Base-by-base conservation (phyloP, 371 early-diverging fungal species). In the Mucor sp. region DNA sequence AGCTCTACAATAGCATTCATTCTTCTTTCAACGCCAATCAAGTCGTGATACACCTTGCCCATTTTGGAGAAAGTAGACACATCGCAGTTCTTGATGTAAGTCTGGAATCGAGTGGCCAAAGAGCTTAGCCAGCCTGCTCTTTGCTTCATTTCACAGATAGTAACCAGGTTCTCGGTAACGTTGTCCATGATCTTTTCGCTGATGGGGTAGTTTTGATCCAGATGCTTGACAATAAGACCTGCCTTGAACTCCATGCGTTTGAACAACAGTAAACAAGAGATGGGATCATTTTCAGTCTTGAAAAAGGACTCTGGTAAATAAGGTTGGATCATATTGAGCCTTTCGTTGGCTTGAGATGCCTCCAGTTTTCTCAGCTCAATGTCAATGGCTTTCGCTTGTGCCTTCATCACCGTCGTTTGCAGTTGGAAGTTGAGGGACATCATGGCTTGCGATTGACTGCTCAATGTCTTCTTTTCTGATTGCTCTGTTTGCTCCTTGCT, bases 371-470 rank as follows among this genome's bases (percentile, higher is more conserved):
- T 86, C 53, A 97, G 83, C 63, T 96, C 97, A 48, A 96, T 79
- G 71, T 97, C 97, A 60, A 97, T 90, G 5, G 93, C 87, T 77
- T 93, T 93, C 14, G 94, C 93, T 70, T 94, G 91, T 11, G 94
- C 90, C 75, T 95, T 95, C 81, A 91, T 86, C 2, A 89, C 91
- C 1, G 92, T 89, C 5, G 89, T 85, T 74, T 94, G 93, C 32
- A 97, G 78, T 63, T 93, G 91, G 65, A 93, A 75, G 61, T 92
- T 94, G 33, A 94, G 82, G 15, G 85, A 89, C 74, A 94, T 78
- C 92, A 94, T 93, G 21, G 91, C 91, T 69, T 95, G 95, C 0
- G 94, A 89, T 70, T 92, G 91, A 58, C 88, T 87, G 50, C 85
- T 84, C 19, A 88, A 73, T 63, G 66, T 86, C 66, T 44, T 78